Base-by-base conservation (phyloP, 805 yeast genomes). In the Candida krabiensis region DNA sequence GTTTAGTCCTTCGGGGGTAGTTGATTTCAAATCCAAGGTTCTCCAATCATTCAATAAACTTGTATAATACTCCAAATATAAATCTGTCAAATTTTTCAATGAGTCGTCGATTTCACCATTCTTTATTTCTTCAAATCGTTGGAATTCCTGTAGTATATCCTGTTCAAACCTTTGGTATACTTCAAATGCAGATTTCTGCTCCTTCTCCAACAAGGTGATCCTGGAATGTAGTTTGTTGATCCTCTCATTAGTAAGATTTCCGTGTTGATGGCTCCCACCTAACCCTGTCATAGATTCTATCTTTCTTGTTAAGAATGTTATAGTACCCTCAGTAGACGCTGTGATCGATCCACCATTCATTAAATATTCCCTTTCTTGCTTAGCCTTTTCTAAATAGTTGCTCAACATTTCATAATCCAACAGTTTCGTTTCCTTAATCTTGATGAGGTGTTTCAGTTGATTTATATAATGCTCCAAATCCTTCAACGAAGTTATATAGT, bases 381-480 rank as follows among this genome's bases (percentile, higher is more conserved):
- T 71, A 0, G 95, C 80, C 53, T 86, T 84, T 28, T 72, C 70
- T 39, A 89, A 66, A 63, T 91, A 91, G 38, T 85, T 95, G 27
- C 79, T 76, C 30, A 91, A 68, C 35, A 86, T 95, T 56, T 93
- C 97, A 54, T 83, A 82, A 59, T 91, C 99, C 19, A 91, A 76
- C 52, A 86, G 90, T 60, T 90, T 90, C 56, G 88, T 89, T 55
- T 91, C 98, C 48, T 91, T 88, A 40, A 86, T 71, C 55, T 84
- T 89, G 37, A 93, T 75, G 41, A 91, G 66, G 44, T 73, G 77
- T 53, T 79, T 79, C 49, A 85, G 65, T 16, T 84, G 77, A 34
- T 66, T 68, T 30, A 83, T 76, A 51, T 85, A 93, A 62, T 86
- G 90, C 46, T 91, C 88, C 63, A 93, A 72, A 61, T 93, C 98